phyloP scores from a whole-genome alignment of 345 rosid genomes.

The Nasturtium officinale region DNA sequence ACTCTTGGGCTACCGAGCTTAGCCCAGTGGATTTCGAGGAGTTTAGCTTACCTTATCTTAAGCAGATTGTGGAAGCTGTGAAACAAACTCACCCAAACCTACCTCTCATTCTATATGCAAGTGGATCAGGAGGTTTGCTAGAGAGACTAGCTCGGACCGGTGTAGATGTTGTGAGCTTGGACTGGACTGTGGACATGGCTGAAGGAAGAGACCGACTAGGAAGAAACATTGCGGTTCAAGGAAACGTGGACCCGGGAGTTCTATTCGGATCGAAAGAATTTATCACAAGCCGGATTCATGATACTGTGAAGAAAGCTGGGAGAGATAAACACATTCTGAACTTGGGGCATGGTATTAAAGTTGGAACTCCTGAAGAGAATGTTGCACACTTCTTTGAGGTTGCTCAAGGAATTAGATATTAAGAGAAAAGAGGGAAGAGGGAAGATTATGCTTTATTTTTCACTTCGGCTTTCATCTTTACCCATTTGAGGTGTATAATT shows the following conservation, averaged over 20 bases:
- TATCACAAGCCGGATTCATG: conserved; percentile 79
- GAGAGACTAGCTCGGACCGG: conserved; percentile 88
- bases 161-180: conserved; percentile 95
- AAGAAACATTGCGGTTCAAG: conserved; percentile 78
- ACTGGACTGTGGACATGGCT: conserved; percentile 99
- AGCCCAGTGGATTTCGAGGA: conserved; percentile 94
- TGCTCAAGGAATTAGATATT: conserved; percentile 80
- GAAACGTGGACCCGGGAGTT: conserved; percentile 92
- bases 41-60: conserved; percentile 89
- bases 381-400: conserved; percentile 95
- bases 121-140: conserved; percentile 93
- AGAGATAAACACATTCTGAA: conserved; percentile 83
- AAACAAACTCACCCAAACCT: conserved; percentile 85
- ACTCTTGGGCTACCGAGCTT: conserved; percentile 98
- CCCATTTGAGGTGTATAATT: conserved; percentile 22
- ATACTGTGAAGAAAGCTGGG: conserved; percentile 89
- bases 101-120: conserved; percentile 86
- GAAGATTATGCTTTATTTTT: conserved; percentile 23
- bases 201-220: conserved; percentile 92
- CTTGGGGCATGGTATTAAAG: conserved; percentile 93
- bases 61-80: conserved; percentile 81
- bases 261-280: conserved; percentile 90
- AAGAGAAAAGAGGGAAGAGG: not conserved
- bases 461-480: conserved; percentile 20
- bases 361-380: conserved; percentile 93